Percentiles rank a stretch among this genome's conserved stretches.
These are phyloP conservation scores for Naganishia liquefaciens DNA, from an alignment of 1,284 basidiomycete genomes.

Conservation along the genomic window DNA sequence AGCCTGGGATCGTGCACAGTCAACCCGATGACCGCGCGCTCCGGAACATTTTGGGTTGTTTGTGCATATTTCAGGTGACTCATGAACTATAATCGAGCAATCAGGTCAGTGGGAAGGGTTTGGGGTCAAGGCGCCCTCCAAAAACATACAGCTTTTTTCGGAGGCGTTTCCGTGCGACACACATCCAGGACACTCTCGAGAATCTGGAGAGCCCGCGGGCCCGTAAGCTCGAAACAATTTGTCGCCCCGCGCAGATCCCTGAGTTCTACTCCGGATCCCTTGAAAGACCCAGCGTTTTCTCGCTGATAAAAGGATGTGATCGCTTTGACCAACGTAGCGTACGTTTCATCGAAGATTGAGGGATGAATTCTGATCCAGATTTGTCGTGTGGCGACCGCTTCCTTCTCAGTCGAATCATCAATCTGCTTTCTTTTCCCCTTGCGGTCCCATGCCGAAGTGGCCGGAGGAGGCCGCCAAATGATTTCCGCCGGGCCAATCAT, in stretches of 20 bases:
- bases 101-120: constrained; percentile 7
- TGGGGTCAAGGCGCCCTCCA: background rate
- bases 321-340: constrained; percentile 59
- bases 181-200: constrained; percentile 62
- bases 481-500: constrained; percentile 71
- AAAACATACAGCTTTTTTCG: constrained; percentile 30
- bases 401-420: background rate
- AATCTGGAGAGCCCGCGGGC: constrained; percentile 75
- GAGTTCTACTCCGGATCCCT: constrained; percentile 61
- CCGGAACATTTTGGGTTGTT: constrained; percentile 19
- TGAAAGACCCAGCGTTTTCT: constrained; percentile 1
- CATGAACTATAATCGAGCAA: constrained; percentile 13
- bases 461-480: constrained; percentile 64
- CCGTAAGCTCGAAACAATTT: constrained; percentile 82
- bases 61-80: constrained; percentile 12
- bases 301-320: constrained; percentile 57
- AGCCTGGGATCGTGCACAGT: constrained; percentile 69
- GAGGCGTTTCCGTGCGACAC: background rate
- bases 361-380: constrained; percentile 81
- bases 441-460: constrained; percentile 26
- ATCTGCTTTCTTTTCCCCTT: constrained; percentile 21
- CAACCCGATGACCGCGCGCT: constrained; percentile 67
- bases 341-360: constrained; percentile 63
- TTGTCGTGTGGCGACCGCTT: constrained; percentile 38
- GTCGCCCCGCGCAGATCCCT: constrained; percentile 68